Base-by-base conservation (phyloP, 768 basidiomycete species). In the Amanita thiersii region DNA sequence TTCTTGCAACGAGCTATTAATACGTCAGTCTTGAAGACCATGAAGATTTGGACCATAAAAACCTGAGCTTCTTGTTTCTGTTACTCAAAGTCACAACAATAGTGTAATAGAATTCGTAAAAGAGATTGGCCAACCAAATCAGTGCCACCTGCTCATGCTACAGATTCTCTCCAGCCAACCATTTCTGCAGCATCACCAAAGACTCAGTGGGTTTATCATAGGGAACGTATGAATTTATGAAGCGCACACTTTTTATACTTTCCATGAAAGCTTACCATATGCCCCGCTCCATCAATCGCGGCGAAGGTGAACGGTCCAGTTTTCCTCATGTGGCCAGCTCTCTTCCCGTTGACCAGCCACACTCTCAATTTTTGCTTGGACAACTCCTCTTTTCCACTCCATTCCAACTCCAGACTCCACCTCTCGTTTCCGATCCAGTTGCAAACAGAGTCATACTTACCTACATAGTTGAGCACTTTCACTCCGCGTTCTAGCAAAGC, bases 351-450 rank as follows among this genome's bases (percentile, higher is more conserved):
- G 6, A 84, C 70, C 0, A 51, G 50, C 81, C 81, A 86, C 7
- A 74, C 64, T 33, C 62, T 59, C 53, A 78, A 58, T 8, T 60
- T 51, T 36, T 69, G 54, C 14, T 49, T 49, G 0, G 50, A 57
- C 57, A 77, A 84, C 10, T 56, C 72, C 4, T 61, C 56, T 35
- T 71, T 56, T 2, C 77, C 74, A 18, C 66, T 70, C 83, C 82
- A 86, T 21, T 80, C 69, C 31, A 85, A 54, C 3, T 56, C 63
- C 21, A 72, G 60, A 11, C 75, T 71, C 79, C 77, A 82, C 15
- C 62, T 58, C 56, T 79, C 73, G 52, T 81, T 82, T 1, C 76
- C 79, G 23, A 81, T 60, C 70, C 72, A 76, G 52, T 82, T 82
- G 52, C 75, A 75, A 19, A 72, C 66, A 61, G 63, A 74, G 51